Percentiles rank a stretch among this genome's conserved stretches.
phyloP scores from a whole-genome alignment of 805 yeast species.

The Kluyveromyces lactis region DNA sequence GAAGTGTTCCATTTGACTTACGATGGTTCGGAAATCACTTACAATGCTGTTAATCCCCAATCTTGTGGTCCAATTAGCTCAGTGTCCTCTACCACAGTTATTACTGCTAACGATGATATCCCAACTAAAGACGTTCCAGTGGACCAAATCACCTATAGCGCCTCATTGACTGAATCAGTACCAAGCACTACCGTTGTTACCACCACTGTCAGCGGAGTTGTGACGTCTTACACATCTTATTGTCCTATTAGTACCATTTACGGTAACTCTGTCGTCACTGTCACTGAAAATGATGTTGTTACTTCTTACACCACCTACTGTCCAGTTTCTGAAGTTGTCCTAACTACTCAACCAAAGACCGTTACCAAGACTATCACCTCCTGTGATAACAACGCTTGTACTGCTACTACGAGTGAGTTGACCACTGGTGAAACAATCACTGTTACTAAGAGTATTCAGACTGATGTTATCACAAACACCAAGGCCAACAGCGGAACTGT shows the following conservation, averaged over 20 bases:
- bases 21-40: conserved; percentile 12
- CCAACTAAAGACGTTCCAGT: conserved; percentile 2
- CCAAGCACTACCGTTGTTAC: conserved; percentile 5
- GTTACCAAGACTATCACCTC: conserved; percentile 5
- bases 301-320: conserved; percentile 12
- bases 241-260: conserved; percentile 9
- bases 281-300: conserved; percentile 6
- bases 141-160: not conserved
- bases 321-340: conserved; percentile 7
- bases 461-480: not conserved
- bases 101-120: conserved; percentile 3
- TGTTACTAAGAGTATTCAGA: not conserved
- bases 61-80: conserved; percentile 10
- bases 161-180: not conserved
- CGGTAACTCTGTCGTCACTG: conserved; percentile 2
- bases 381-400: conserved; percentile 6
- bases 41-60: conserved; percentile 14
- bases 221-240: conserved; percentile 11
- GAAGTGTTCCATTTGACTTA: conserved; percentile 18
- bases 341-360: not conserved
- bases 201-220: conserved; percentile 9
- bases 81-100: conserved; percentile 2
- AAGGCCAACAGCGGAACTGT: not conserved
- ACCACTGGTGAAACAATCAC: not conserved
- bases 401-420: conserved; percentile 6